Evolutionary conservation across 306 rosid species (phyloP).

Genomic region (Dalbergia cochinchinensis): DNA sequence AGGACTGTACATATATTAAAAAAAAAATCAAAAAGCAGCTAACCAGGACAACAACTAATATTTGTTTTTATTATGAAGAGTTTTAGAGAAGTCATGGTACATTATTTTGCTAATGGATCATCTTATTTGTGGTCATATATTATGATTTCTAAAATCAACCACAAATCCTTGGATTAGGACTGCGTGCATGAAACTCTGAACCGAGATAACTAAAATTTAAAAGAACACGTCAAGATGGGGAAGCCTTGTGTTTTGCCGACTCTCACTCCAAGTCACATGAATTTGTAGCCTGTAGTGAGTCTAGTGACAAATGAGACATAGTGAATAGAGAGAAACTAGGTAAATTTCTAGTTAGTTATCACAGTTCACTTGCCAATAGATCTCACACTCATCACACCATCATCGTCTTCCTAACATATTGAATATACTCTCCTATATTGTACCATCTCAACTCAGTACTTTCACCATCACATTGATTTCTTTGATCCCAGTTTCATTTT

Average conservation of each 20-base stretch:
- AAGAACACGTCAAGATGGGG: slow-evolving; percentile 28
- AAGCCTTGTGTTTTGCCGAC: slow-evolving; percentile 19
- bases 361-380: slow-evolving; percentile 22
- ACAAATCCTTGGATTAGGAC: not conserved
- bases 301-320: not conserved
- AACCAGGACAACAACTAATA: too few relatives aligned
- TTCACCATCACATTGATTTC: slow-evolving; percentile 7
- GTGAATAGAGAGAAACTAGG: not conserved
- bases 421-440: not conserved
- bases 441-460: not conserved
- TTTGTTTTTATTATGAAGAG: too few relatives aligned
- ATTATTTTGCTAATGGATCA: too few relatives aligned
- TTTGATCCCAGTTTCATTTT: not conserved
- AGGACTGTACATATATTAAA: too few relatives aligned
- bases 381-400: not conserved
- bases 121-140: too few relatives aligned
- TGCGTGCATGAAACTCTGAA: not conserved
- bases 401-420: not conserved
- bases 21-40: too few relatives aligned
- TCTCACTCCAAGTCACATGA: not conserved
- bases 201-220: not conserved
- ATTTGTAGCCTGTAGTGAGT: not conserved
- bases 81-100: too few relatives aligned
- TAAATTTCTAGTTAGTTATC: slow-evolving; percentile 38
- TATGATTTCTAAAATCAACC: not conserved